Percentiles rank a stretch among this genome's conserved stretches.
Evolutionary conservation across 306 rosid species (phyloP).

Genomic region (Calophaca sinica): DNA sequence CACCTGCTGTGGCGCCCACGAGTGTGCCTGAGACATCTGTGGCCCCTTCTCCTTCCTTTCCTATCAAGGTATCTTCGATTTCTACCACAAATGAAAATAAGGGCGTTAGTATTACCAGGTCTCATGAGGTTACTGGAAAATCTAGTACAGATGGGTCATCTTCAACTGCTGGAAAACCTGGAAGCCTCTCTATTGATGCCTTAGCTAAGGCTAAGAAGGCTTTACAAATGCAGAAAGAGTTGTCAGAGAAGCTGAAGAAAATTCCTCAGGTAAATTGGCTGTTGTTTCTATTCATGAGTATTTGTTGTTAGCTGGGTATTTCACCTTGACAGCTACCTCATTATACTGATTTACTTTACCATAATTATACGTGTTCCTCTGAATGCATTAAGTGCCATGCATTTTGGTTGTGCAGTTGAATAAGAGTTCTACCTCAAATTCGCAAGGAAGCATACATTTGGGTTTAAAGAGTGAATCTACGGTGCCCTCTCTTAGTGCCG

Average conservation of each 20-base stretch:
- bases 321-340: slow-evolving; percentile 5
- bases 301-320: slow-evolving; percentile 11
- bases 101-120: slow-evolving; percentile 98
- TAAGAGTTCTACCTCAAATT: slow-evolving; percentile 60
- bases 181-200: slow-evolving; percentile 80
- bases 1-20: slow-evolving; percentile 60
- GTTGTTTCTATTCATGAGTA: slow-evolving; percentile 19
- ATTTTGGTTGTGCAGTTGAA: slow-evolving; percentile 65
- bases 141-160: slow-evolving; percentile 99
- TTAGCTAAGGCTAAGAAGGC: slow-evolving; percentile 89
- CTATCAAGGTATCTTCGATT: slow-evolving; percentile 96
- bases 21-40: slow-evolving; percentile 67
- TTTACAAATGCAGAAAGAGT: slow-evolving; percentile 79
- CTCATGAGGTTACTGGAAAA: slow-evolving; percentile 99
- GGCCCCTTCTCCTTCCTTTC: slow-evolving; percentile 63
- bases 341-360: not conserved
- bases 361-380: slow-evolving; percentile 24
- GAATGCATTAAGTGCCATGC: slow-evolving; percentile 43
- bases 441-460: slow-evolving; percentile 53
- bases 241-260: slow-evolving; percentile 81
- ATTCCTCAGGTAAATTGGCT: slow-evolving; percentile 66
- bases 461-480: slow-evolving; percentile 57
- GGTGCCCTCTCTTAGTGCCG: slow-evolving; percentile 46
- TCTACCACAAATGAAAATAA: slow-evolving; percentile 99
- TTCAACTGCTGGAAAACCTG: slow-evolving; percentile 91